phyloP scores from a whole-genome alignment of 1,139 yeast species.

The Candida sojae region DNA sequence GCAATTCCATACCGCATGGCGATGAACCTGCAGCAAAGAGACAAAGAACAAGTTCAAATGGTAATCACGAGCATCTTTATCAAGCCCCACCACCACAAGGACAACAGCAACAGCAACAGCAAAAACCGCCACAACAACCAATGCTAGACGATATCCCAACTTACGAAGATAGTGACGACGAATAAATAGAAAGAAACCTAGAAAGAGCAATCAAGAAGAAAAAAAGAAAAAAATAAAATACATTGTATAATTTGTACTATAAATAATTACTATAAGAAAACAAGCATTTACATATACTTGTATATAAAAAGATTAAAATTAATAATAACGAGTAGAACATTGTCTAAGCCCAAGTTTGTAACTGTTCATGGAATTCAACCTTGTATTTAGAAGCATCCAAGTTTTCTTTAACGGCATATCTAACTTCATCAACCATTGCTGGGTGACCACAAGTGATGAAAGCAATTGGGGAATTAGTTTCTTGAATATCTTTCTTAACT shows the following conservation, averaged over 20 bases:
- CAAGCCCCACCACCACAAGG: conserved; percentile 12
- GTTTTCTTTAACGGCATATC: conserved; percentile 28
- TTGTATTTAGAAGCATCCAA: conserved; percentile 29
- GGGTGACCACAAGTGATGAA: conserved; percentile 52
- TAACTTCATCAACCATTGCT: conserved; percentile 49
- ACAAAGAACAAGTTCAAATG: conserved; percentile 7
- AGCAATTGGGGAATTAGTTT: conserved; percentile 41
- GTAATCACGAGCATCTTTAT: conserved; percentile 3
- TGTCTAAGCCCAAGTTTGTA: conserved; percentile 30
- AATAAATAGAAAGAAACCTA: conserved; percentile 9
- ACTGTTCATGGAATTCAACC: conserved; percentile 47
- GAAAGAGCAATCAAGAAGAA: neutral
- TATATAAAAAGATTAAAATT: neutral
- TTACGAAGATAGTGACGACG: conserved; percentile 45
- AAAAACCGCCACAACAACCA: neutral
- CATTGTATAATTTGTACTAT: conserved; percentile 2
- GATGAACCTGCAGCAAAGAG: conserved; percentile 13
- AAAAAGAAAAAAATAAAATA: neutral
- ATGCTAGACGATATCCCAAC: conserved; percentile 34
- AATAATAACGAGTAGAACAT: neutral
- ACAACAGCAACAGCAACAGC: conserved; percentile 9
- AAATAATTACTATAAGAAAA: neutral
- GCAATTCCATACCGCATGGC: neutral
- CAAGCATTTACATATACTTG: neutral
- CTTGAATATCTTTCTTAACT: conserved; percentile 27